Evolutionary conservation across 2,329 filamentous ascomycete species (phyloP).

Genomic region (Fusarium siculi): DNA sequence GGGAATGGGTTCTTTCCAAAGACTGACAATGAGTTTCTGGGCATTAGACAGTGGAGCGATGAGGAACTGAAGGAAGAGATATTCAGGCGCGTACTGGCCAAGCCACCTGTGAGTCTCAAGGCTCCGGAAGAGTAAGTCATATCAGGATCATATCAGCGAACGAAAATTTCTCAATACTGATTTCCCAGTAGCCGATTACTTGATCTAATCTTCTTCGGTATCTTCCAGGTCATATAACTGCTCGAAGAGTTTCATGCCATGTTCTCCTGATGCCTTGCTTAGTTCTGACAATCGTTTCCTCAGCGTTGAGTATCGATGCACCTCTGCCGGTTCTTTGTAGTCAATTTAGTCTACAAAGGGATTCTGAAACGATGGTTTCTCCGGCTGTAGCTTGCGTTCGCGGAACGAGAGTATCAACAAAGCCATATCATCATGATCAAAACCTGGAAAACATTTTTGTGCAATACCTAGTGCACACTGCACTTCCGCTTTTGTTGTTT

Average conservation of each 20-base stretch:
- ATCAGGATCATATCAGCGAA: neutral
- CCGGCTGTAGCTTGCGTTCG: neutral
- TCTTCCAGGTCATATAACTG: neutral
- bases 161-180: too few relatives aligned
- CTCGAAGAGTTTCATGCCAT: neutral
- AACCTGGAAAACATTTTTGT: neutral
- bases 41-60: neutral
- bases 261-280: accelerated
- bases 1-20: neutral
- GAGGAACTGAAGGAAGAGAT: neutral
- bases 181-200: too few relatives aligned
- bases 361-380: neutral
- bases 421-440: neutral
- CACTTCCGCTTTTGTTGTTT: neutral
- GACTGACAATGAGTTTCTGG: neutral
- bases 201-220: too few relatives aligned
- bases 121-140: neutral
- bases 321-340: neutral
- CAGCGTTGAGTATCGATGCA: neutral
- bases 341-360: neutral
- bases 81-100: neutral
- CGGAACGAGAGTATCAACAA: neutral
- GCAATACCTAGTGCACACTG: accelerated
- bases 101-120: neutral
- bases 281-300: accelerated